Evolutionary conservation across 2,329 filamentous ascomycete genomes (phyloP), one percentile per base, ranked within the genome.

Genomic region (Bipolaris bicolor): DNA sequence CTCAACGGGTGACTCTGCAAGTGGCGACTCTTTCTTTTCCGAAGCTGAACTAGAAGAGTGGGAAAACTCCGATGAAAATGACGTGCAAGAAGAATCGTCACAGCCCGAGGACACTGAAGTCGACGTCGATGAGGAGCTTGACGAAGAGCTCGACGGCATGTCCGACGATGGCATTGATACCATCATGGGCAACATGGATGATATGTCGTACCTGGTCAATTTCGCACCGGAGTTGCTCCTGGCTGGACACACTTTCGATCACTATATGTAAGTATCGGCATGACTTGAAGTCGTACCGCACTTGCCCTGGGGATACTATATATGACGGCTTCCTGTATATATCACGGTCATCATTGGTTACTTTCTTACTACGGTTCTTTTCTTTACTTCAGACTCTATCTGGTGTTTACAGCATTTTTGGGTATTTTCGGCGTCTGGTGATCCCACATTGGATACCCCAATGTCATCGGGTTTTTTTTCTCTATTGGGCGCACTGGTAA

Each of bases 201-300:
- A 67, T 9, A 29, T 45, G 5, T 54, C 51, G 16, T 68, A 62
- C 37, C 53, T 67, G 59, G 56, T 52, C 5, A 68, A 67, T n/a
- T 67, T 68, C 29, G 64, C 64, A 13, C 66, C 66, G 24, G 58
- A 60, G 2, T 24, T 68, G 44, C 24, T 68, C 18, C 46, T 64
- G 18, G 33, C n/a, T 46, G 39, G 50, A 9, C 52, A 61, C 20
- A 37, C 61, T 20, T 43, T 64, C 29, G 52, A 47, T 29, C 57
- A 61, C 18, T 18, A 57, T 10, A 16, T 40, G 18, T 64, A 31
- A 57, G 49, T 33, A 13, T 26, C 16, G 22, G 13, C 15, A 45
- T 48, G 41, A 43, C 37, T 40, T 45, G 10, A 41, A 20, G 40
- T n/a, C 18, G 5, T 47, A 7, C n/a, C 33, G 24, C 24, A 37